Evolutionary conservation across 345 rosid species (phyloP), one percentile per base, ranked within the genome.

Genomic region (Isatis tinctoria): DNA sequence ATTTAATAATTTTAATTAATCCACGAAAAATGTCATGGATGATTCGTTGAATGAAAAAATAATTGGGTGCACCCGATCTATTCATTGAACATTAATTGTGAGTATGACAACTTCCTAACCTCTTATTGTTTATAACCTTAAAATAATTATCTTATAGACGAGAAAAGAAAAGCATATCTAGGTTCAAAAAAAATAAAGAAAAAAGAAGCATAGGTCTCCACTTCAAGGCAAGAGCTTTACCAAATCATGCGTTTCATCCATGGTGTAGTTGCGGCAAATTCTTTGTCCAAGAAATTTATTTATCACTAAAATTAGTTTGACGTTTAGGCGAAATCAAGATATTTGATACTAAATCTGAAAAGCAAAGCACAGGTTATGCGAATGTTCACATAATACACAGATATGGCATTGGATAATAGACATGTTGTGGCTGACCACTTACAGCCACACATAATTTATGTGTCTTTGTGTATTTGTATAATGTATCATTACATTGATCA

Each of bases 101-200:
- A 67, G 5, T 62, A 67, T 53, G 72, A 67, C 40, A 67, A 37
- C 39, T 53, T 67, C 62, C 62, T 67, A 67, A 67, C 60, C 7
- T 52, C 20, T 24, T 17, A 24, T 51, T 52, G 32, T 67, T 26
- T 53, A 10, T 49, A 10, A 49, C 28, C 54, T 22, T 4, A 26
- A 26, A 24, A 4, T 7, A 44, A 44, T 44, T 6, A 2, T 47
- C 52, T 47, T 12, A 8, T 47, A 8, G 26, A 18, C 8, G 11
- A 12, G n/a, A 17, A 47, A 18, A 44, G 17, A 43, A 43, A 43
- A 43, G 14, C 16, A 41, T 41, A 8, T 36, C 24, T 22, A 30
- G 33, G 33, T 30, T 30, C 7, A 4, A 5, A 5, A 30, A 30
- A 0, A 1, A 30, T 1, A 35, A 2, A 8, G 0, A 35, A 36